Evolutionary conservation across 1,139 yeast species (phyloP).

Genomic region (Protomyces lactucae-debilis): DNA sequence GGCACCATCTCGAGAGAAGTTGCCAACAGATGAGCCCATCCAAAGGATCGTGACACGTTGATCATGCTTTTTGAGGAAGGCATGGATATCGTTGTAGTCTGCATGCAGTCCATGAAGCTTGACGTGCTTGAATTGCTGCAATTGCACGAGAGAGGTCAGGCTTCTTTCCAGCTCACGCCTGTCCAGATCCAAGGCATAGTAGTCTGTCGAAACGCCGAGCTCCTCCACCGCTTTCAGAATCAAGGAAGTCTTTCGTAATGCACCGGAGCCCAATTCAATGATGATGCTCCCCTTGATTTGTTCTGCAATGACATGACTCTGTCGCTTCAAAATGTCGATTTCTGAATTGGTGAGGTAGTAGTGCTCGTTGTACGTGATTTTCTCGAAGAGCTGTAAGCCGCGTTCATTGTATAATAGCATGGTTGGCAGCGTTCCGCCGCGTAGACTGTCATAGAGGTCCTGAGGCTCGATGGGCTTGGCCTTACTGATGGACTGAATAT

Average conservation of each 20-base stretch:
- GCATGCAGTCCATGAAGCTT: slow-evolving; percentile 32
- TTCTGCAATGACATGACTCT: slow-evolving; percentile 29
- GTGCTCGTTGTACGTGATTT: slow-evolving; percentile 32
- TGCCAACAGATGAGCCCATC: slow-evolving; percentile 35
- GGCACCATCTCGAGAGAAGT: slow-evolving; percentile 31
- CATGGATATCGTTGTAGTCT: slow-evolving; percentile 32
- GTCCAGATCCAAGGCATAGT: slow-evolving; percentile 34
- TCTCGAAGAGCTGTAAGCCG: slow-evolving; percentile 33
- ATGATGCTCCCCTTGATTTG: slow-evolving; percentile 29
- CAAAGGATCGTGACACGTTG: slow-evolving; percentile 28
- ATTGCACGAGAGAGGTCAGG: slow-evolving; percentile 19
- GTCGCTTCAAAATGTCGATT: slow-evolving; percentile 28
- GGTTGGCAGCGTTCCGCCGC: slow-evolving; percentile 30
- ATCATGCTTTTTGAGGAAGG: slow-evolving; percentile 27
- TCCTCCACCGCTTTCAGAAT: slow-evolving; percentile 32
- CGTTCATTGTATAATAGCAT: slow-evolving; percentile 33
- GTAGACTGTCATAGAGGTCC: slow-evolving; percentile 5
- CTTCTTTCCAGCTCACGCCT: slow-evolving; percentile 30
- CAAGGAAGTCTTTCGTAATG: slow-evolving; percentile 32
- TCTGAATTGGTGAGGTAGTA: slow-evolving; percentile 33
- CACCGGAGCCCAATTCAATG: slow-evolving; percentile 34
- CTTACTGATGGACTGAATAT: slow-evolving; percentile 19
- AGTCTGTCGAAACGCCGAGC: slow-evolving; percentile 25
- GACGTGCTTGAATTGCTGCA: slow-evolving; percentile 26
- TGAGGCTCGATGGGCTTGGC: slow-evolving; percentile 16